phyloP scores from a whole-genome alignment of 1,284 basidiomycete genomes.

The Neolentinus lepideus region DNA sequence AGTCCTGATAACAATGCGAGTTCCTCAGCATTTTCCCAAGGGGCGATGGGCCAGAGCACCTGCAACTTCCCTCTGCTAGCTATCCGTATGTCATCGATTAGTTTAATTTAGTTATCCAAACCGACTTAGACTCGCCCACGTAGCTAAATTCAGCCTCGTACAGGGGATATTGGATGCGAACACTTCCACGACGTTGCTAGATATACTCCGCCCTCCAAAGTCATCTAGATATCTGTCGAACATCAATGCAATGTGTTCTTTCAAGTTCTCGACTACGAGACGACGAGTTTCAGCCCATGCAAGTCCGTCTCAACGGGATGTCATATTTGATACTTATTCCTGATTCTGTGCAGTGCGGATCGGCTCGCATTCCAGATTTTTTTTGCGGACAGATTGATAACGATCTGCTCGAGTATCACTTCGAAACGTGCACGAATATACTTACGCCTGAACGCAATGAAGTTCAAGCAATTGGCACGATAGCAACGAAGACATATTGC shows the following conservation, averaged over 20 bases:
- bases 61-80: no score
- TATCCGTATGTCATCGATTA: no score
- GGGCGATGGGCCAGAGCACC: no score
- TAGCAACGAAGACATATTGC: background rate
- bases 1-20: no score
- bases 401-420: slow-evolving; percentile 9
- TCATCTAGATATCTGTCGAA: slow-evolving; percentile 8
- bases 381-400: slow-evolving; percentile 8
- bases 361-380: slow-evolving; percentile 6
- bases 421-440: background rate
- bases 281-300: slow-evolving; percentile 8
- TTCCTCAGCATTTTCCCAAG: no score
- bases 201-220: no score
- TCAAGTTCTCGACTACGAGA: slow-evolving; percentile 6
- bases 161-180: no score
- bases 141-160: no score
- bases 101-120: no score
- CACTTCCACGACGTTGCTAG: no score
- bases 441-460: background rate
- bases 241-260: slow-evolving; percentile 5
- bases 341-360: slow-evolving; percentile 4
- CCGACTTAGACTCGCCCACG: no score
- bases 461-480: background rate
- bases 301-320: background rate
- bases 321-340: background rate